Evolutionary conservation across 2,329 filamentous ascomycete species (phyloP).

Genomic region (Penicillium sp.): DNA sequence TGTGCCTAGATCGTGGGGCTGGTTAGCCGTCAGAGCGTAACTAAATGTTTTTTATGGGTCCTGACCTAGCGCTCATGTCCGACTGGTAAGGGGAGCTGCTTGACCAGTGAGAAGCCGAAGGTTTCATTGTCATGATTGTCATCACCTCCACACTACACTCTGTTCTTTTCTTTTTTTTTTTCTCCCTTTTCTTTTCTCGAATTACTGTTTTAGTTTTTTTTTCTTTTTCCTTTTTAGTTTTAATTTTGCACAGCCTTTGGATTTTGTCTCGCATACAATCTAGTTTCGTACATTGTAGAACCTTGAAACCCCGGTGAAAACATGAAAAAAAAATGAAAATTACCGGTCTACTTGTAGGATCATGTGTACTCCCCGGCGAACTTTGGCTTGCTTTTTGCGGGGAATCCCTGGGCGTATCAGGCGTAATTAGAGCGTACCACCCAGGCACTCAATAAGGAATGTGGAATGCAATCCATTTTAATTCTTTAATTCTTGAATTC

Average conservation of each 20-base stretch:
- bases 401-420: conserved; percentile 30
- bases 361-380: conserved; percentile 22
- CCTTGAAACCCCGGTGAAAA: too few relatives aligned
- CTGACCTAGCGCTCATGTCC: conserved; percentile 10
- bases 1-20: conserved; percentile 23
- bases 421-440: background rate
- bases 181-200: too few relatives aligned
- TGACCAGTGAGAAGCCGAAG: conserved; percentile 1
- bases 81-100: conserved; percentile 4
- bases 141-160: conserved; percentile 5
- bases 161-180: too few relatives aligned
- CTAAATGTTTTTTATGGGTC: conserved; percentile 1
- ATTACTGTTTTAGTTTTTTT: too few relatives aligned
- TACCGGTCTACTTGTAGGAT: conserved; percentile 3
- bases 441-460: conserved; percentile 13
- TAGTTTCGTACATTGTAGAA: too few relatives aligned
- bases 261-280: background rate
- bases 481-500: background rate
- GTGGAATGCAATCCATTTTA: conserved; percentile 20
- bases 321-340: background rate
- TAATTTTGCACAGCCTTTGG: conserved; percentile 11
- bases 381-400: conserved; percentile 23
- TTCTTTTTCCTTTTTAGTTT: too few relatives aligned
- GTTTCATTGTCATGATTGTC: background rate
- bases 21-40: conserved; percentile 1